Percentiles rank a stretch among this genome's conserved stretches.
These are phyloP conservation scores for Cucumis hystrix DNA, from an alignment of 306 rosid species.

Conservation along the genomic window DNA sequence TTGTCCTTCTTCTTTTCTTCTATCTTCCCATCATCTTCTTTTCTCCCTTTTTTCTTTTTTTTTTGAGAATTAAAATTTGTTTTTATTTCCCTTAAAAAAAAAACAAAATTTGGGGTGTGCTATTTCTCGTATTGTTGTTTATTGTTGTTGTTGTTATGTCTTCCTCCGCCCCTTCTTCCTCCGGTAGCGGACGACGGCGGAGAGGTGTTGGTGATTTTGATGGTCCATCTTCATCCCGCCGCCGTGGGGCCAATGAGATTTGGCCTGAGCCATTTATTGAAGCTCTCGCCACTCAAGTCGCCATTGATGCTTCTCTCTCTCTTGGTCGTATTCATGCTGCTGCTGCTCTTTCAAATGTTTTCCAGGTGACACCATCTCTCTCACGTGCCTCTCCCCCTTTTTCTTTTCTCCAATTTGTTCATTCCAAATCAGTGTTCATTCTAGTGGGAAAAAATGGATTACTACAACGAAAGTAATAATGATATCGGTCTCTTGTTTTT, in stretches of 20 bases:
- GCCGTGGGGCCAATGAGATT: conserved; percentile 39
- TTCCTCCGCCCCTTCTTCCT: conserved; percentile 33
- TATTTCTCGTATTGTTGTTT: background rate
- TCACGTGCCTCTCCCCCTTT: background rate
- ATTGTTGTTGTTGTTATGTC: conserved; percentile 12
- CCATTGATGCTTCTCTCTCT: conserved; percentile 46
- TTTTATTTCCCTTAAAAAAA: background rate
- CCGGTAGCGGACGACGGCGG: conserved; percentile 17
- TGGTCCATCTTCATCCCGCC: conserved; percentile 65
- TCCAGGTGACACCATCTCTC: conserved; percentile 38
- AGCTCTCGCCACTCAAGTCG: conserved; percentile 52
- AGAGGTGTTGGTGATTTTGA: conserved; percentile 17
- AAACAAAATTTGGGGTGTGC: background rate
- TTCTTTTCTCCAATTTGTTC: background rate
- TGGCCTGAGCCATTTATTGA: conserved; percentile 66
- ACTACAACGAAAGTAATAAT: background rate
- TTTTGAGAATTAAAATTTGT: background rate
- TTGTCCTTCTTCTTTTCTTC: conserved; percentile 61
- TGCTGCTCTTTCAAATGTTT: conserved; percentile 48
- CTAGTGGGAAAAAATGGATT: background rate
- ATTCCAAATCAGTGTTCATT: background rate
- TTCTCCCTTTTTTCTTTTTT: conserved; percentile 2
- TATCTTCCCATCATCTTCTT: background rate
- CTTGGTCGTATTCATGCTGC: conserved; percentile 57
- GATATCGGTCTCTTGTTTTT: background rate